phyloP scores from a whole-genome alignment of 2,329 filamentous ascomycete genomes.

The Alternaria arborescens region DNA sequence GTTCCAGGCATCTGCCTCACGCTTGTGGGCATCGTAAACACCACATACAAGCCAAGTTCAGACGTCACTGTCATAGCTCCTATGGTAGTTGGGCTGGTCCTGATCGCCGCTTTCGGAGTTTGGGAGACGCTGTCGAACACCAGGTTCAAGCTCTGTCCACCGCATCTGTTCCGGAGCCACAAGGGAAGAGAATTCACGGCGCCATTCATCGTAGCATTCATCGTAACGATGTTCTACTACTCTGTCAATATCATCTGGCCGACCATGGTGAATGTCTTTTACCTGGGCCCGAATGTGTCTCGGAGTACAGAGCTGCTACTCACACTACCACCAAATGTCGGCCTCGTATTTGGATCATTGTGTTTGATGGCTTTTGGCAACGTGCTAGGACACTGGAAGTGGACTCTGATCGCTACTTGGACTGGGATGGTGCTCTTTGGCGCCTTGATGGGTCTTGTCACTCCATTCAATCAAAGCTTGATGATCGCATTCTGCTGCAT shows the following conservation, averaged over 20 bases:
- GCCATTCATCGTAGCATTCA: conserved; percentile 56
- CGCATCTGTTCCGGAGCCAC: conserved; percentile 57
- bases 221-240: conserved; percentile 65
- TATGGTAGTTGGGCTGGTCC: conserved; percentile 44
- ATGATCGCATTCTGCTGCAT: conserved; percentile 61
- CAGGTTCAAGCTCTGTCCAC: conserved; percentile 47
- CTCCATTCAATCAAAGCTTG: conserved; percentile 55
- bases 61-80: conserved; percentile 44
- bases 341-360: conserved; percentile 55
- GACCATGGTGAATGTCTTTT: conserved; percentile 60
- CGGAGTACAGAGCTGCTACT: conserved; percentile 49
- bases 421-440: conserved; percentile 61
- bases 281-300: conserved; percentile 44
- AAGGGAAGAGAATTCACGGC: conserved; percentile 59
- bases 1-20: conserved; percentile 37
- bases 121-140: conserved; percentile 45
- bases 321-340: conserved; percentile 59
- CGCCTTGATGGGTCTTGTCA: conserved; percentile 50
- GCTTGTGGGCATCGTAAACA: conserved; percentile 47
- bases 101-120: conserved; percentile 45
- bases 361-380: conserved; percentile 54
- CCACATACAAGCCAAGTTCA: conserved; percentile 33
- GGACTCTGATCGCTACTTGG: conserved; percentile 56
- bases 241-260: conserved; percentile 58
- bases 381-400: conserved; percentile 57